phyloP scores from a whole-genome alignment of 345 rosid species.

The Arabis hirsuta region DNA sequence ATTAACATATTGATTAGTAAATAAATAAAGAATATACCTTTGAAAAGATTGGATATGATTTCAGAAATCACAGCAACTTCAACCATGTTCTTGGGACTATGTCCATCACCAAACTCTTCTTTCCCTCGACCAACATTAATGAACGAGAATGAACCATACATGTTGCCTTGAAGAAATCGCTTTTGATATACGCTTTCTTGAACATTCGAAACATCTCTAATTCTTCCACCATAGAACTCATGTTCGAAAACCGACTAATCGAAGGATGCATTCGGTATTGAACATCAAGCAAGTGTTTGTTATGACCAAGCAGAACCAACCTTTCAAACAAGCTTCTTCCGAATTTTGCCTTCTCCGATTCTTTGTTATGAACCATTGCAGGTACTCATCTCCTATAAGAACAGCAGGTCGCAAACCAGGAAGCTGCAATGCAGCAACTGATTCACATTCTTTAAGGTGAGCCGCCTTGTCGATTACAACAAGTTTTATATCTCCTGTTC shows the following conservation, averaged over 20 bases:
- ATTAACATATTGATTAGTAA: neutral
- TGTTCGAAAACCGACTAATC: conserved; percentile 60
- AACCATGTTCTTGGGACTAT: conserved; percentile 41
- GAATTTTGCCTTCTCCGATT: conserved; percentile 44
- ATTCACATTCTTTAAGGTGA: conserved; percentile 61
- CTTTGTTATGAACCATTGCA: conserved; percentile 50
- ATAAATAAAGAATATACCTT: conserved; percentile 29
- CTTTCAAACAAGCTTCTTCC: conserved; percentile 80
- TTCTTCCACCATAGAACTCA: conserved; percentile 48
- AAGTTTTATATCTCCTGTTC: conserved; percentile 23
- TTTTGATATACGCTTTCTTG: conserved; percentile 35
- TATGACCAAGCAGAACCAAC: conserved; percentile 50
- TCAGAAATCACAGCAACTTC: conserved; percentile 46
- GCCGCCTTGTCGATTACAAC: conserved; percentile 59
- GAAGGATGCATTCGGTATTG: conserved; percentile 81
- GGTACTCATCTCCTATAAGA: conserved; percentile 55
- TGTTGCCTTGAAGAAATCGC: conserved; percentile 39
- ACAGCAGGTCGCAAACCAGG: conserved; percentile 48
- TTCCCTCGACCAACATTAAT: conserved; percentile 42
- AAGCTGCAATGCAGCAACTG: conserved; percentile 51
- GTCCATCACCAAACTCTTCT: conserved; percentile 36
- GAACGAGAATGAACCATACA: conserved; percentile 53
- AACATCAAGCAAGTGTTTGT: conserved; percentile 54
- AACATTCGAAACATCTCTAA: conserved; percentile 49
- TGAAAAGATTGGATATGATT: conserved; percentile 39